Base-by-base conservation (phyloP, 768 basidiomycete genomes). In the Clitopilus hobsonii region DNA sequence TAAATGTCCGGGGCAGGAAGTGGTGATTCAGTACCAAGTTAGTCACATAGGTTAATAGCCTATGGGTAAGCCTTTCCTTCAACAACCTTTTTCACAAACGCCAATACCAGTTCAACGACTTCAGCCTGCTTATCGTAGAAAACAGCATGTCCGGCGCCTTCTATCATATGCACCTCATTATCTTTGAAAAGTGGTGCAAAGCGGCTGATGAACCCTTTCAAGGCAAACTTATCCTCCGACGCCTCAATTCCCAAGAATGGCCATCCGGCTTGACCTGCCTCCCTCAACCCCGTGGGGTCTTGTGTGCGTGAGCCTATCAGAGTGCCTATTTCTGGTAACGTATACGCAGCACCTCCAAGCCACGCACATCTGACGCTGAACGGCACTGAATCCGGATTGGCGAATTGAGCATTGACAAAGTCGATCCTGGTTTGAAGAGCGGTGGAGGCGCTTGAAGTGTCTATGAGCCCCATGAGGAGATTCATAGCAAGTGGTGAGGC, bases 141-240 rank as follows among this genome's bases (percentile, higher is more conserved):
- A 13, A 68, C 28, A 0, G 67, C 64, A 54, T 75, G 74, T 22
- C 68, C 68, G 26, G 65, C 70, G 25, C 63, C 58, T 10, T 10
- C 14, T 53, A 72, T 58, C 47, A 61, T 56, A 49, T 65, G 56
- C 20, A 59, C 59, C 51, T 72, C 67, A 25, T 67, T 52, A 47
- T 73, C 61, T 54, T 63, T 70, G 64, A 74, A 74, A 55, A 69
- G 61, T 11, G 65, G 63, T 53, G 59, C 55, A 60, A 71, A 60
- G 51, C 64, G 57, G 23, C 58, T 55, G 5, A 63, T 62, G 5
- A 70, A 57, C n/a, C 60, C 64, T 23, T 63, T 63, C 5, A 55
- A 57, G 10, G 69, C 57, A 18, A 68, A 65, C n/a, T 52, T 61
- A 52, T 73, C 71, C 11, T 38, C 48, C 10, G 59, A 59, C 3